Evolutionary conservation across 2,329 filamentous ascomycete genomes (phyloP), one percentile per base, ranked within the genome.

Genomic region (Paramyrothecium roridum): DNA sequence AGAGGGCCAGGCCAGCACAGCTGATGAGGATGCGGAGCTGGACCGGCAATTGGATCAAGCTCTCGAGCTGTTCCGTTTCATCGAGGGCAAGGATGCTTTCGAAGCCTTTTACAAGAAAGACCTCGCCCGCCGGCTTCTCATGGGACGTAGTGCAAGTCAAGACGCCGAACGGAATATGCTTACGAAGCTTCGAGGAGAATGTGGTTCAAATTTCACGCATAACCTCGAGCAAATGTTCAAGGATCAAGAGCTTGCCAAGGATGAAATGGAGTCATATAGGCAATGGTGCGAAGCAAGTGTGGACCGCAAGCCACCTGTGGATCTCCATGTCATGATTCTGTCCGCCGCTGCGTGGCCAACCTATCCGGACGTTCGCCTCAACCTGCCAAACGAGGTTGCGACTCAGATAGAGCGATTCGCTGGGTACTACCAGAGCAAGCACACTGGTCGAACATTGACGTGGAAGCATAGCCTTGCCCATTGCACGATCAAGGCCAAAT

Each of bases 201-300:
- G 95, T 68, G 95, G 95, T 43, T 89, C 90, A 16, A 90, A 85
- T 63, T 98, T 99, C 70, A 99, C 95, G 0, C 93, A 96, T 68
- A 99, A 99, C 66, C 80, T 99, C 1, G 96, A 99, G 73, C 91
- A 93, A 59, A 99, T 99, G 95, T 99, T 99, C 79, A 96, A 96
- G 71, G 95, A 99, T 67, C 91, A 98, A 71, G 93, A 97, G 68
- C 81, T 97, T 20, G 90, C 90, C 13, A 89, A 89, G 57, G 95
- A 98, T 64, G 93, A 98, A 69, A 96, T 98, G 88, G 75, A 82
- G n/a, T 85, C 89, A 0, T 99, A 96, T 76, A 95, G 89, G 70
- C 81, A 73, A 71, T 92, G 72, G 74, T 80, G 82, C 17, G 79
- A 82, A 17, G 80, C 80, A 52, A 81, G 81, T 54, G 70, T 61